Evolutionary conservation across 352 stramenopile genomes (phyloP).

Genomic region (Pythium angustatum): DNA sequence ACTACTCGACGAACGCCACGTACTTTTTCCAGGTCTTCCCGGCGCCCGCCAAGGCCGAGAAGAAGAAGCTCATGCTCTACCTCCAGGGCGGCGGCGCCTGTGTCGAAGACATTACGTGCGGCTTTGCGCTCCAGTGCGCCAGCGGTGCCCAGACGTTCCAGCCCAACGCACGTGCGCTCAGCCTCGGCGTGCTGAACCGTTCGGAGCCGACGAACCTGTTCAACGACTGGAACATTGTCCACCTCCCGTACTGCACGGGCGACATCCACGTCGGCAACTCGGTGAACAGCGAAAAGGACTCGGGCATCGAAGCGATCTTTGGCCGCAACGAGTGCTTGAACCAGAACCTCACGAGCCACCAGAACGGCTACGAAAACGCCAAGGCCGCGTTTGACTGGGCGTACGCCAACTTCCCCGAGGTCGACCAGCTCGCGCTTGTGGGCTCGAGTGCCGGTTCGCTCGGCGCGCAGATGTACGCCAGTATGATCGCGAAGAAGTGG

Average conservation of each 20-base stretch:
- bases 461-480: constrained; percentile 47
- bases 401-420: constrained; percentile 56
- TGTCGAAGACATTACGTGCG: constrained; percentile 64
- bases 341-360: constrained; percentile 56
- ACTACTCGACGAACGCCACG: constrained; percentile 46
- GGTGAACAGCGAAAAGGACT: constrained; percentile 30
- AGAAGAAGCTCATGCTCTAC: constrained; percentile 72
- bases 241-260: constrained; percentile 74
- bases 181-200: constrained; percentile 60
- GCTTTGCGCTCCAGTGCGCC: constrained; percentile 60
- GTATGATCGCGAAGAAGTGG: constrained; percentile 54
- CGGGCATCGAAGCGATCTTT: constrained; percentile 41
- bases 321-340: constrained; percentile 37
- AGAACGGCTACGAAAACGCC: constrained; percentile 65
- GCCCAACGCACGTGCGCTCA: constrained; percentile 47
- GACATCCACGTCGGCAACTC: constrained; percentile 64
- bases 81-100: constrained; percentile 73
- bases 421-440: constrained; percentile 54
- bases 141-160: constrained; percentile 41
- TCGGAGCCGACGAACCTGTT: constrained; percentile 68
- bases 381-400: constrained; percentile 66
- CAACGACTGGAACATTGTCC: constrained; percentile 76
- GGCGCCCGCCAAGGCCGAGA: constrained; percentile 38
- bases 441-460: constrained; percentile 61
- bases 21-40: constrained; percentile 84